A percentile compares a stretch with the other conserved stretches of the same genome.
phyloP scores from a whole-genome alignment of 495 filamentous ascomycete species.

The Aspergillus sclerotioniger region DNA sequence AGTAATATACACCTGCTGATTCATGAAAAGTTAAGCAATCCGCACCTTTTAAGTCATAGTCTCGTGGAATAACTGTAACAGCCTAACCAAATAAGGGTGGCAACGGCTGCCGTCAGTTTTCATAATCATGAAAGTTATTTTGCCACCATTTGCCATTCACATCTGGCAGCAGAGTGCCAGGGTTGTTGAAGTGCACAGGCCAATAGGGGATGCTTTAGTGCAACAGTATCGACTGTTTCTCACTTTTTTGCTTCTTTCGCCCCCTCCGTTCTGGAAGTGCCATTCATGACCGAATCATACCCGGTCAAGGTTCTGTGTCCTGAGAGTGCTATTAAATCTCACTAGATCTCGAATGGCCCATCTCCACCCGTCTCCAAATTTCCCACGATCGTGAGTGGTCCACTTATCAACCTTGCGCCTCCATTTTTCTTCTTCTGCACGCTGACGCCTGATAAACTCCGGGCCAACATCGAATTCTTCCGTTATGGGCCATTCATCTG shows the following conservation, averaged over 20 bases:
- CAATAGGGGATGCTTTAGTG: slow-evolving; percentile 12
- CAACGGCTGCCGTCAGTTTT: background rate
- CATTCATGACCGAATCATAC: slow-evolving; percentile 6
- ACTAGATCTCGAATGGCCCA: slow-evolving; percentile 56
- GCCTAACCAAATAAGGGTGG: background rate
- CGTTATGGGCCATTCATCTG: slow-evolving; percentile 78
- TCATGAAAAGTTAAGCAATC: background rate
- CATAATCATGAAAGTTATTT: slow-evolving; percentile 9
- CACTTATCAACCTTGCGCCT: slow-evolving; percentile 77
- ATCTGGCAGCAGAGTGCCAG: slow-evolving; percentile 5
- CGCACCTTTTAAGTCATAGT: background rate
- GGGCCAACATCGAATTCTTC: slow-evolving; percentile 98
- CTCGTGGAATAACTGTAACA: background rate
- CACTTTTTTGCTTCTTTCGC: slow-evolving; percentile 11
- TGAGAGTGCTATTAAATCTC: slow-evolving; percentile 24
- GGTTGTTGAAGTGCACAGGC: slow-evolving; percentile 6
- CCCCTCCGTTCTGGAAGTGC: background rate
- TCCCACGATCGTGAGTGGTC: slow-evolving; percentile 50
- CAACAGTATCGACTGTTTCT: background rate
- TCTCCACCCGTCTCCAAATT: slow-evolving; percentile 46
- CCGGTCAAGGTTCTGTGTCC: slow-evolving; percentile 17
- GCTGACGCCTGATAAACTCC: slow-evolving; percentile 83
- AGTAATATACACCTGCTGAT: background rate
- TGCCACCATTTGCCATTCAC: background rate
- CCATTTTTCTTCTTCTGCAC: slow-evolving; percentile 91